These are phyloP conservation scores for Zasmidium angulare DNA, from an alignment of 2,329 filamentous ascomycete genomes.

Conservation along the genomic window DNA sequence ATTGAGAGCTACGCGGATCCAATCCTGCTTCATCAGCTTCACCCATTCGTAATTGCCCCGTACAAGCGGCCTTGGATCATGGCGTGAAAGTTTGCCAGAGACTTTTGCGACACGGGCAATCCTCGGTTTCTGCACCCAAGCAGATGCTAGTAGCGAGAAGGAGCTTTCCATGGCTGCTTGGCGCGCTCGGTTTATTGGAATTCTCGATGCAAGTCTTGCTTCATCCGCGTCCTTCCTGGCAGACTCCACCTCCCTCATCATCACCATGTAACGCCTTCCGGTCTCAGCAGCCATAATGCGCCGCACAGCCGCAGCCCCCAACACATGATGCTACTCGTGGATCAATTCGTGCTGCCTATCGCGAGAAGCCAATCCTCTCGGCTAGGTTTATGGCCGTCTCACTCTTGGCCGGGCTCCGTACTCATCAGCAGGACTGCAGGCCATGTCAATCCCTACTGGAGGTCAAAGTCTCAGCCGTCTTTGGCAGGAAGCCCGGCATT, in stretches of 20 bases:
- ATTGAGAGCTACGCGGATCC: background rate
- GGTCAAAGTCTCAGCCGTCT: background rate
- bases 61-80: background rate
- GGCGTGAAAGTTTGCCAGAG: slow-evolving; percentile 4
- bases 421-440: background rate
- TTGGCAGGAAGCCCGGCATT: background rate
- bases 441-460: background rate
- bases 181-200: background rate
- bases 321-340: background rate
- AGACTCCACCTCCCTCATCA: slow-evolving; percentile 6
- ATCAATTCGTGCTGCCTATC: slow-evolving; percentile 7
- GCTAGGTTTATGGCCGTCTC: background rate
- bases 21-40: slow-evolving; percentile 5
- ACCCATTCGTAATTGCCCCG: background rate
- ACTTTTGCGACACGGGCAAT: background rate
- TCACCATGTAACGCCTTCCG: background rate
- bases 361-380: slow-evolving; percentile 14
- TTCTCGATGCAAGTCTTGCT: background rate
- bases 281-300: slow-evolving; percentile 1
- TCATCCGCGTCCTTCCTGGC: slow-evolving; percentile 9
- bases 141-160: background rate
- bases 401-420: background rate
- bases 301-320: background rate
- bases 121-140: slow-evolving; percentile 1
- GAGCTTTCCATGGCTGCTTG: background rate